A percentile compares a stretch with the other conserved stretches of the same genome.
Evolutionary conservation across 345 rosid genomes (phyloP).

Genomic region (Toxicodendron radicans): DNA sequence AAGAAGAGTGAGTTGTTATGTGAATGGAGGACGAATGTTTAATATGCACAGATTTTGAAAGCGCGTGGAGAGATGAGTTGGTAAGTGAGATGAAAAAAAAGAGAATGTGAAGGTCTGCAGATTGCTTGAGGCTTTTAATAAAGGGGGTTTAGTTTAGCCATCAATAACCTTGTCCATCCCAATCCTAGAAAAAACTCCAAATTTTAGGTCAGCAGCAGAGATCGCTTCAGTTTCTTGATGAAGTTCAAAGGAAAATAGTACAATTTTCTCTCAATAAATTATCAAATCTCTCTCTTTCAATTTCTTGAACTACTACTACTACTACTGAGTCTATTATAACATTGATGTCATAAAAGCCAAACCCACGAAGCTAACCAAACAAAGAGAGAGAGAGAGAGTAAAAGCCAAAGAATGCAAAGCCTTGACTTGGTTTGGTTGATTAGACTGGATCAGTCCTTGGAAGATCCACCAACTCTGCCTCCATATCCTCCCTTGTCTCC

Average conservation of each 20-base stretch:
- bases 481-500: constrained; percentile 25
- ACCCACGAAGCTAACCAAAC: constrained; percentile 24
- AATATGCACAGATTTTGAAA: not conserved
- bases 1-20: no score
- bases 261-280: not conserved
- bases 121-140: constrained; percentile 15
- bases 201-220: constrained; percentile 6
- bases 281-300: not conserved
- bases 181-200: constrained; percentile 1
- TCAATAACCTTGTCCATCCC: not conserved
- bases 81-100: no score
- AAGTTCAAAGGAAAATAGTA: not conserved
- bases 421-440: constrained; percentile 22
- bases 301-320: not conserved
- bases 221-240: not conserved
- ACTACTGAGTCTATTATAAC: not conserved
- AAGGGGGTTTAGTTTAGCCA: not conserved
- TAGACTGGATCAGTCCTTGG: constrained; percentile 41
- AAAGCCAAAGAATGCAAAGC: not conserved
- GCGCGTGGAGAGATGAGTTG: not conserved
- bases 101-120: no score
- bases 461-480: constrained; percentile 36
- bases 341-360: constrained; percentile 17
- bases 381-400: constrained; percentile 4
- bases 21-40: no score